Conservation (phyloP, 2,329 filamentous ascomycete genomes). For the Pseudocercospora ulei region DNA sequence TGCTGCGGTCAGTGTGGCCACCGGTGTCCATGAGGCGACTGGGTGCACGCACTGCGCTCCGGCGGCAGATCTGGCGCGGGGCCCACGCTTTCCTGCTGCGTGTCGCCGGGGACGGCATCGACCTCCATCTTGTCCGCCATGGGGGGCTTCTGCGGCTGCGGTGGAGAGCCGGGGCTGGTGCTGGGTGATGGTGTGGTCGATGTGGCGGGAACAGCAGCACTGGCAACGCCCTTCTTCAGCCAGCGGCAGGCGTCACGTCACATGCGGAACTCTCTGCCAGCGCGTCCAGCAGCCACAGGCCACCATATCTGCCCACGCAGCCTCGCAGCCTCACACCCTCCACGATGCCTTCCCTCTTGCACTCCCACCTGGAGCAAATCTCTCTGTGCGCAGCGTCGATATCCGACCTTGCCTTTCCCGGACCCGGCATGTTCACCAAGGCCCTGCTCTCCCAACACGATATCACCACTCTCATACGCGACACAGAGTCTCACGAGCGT, state of each 20-base stretch:
- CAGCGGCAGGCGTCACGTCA: neutral
- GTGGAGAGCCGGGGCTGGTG: slow-evolving; percentile 11
- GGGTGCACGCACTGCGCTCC: slow-evolving; percentile 30
- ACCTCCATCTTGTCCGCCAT: slow-evolving; percentile 46
- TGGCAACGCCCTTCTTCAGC: too few relatives aligned
- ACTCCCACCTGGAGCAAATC: slow-evolving; percentile 45
- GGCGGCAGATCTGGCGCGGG: slow-evolving; percentile 31
- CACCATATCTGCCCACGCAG: neutral
- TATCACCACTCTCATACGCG: slow-evolving; percentile 87
- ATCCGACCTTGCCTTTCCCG: slow-evolving; percentile 55
- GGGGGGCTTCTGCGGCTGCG: slow-evolving; percentile 14
- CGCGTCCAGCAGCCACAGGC: neutral
- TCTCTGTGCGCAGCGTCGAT: slow-evolving; percentile 43
- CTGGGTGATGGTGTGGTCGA: slow-evolving; percentile 12
- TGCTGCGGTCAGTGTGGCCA: slow-evolving; percentile 17
- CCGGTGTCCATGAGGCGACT: slow-evolving; percentile 17
- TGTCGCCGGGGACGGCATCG: slow-evolving; percentile 34
- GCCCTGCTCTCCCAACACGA: slow-evolving; percentile 73
- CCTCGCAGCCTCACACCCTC: neutral
- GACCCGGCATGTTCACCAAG: slow-evolving; percentile 91
- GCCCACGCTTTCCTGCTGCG: slow-evolving; percentile 37
- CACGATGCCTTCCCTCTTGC: slow-evolving; percentile 36
- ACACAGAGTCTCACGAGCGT: slow-evolving; percentile 88
- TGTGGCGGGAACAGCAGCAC: too few relatives aligned
- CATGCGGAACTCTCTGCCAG: slow-evolving; percentile 1